These are phyloP conservation scores for Mrakia blollopis DNA, from an alignment of 768 basidiomycete genomes.

Conservation along the genomic window DNA sequence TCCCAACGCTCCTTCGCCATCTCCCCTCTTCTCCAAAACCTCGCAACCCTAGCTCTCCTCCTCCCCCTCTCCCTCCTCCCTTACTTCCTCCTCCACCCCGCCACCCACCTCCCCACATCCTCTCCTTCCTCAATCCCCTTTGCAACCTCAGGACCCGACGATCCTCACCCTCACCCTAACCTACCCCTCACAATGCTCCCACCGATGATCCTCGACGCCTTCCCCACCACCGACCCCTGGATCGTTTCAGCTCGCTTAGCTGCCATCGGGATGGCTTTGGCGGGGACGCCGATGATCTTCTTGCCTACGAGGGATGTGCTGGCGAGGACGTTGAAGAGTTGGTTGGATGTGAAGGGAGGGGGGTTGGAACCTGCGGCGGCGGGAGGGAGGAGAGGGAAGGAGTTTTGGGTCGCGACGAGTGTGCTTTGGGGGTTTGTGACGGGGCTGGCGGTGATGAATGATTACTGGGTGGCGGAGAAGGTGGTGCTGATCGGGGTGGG, in stretches of 20 bases:
- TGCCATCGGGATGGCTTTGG: conserved; percentile 10
- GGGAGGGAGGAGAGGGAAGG: conserved; percentile 18
- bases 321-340: not conserved
- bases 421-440: conserved; percentile 8
- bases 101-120: not conserved
- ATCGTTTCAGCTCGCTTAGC: conserved; percentile 11
- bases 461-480: conserved; percentile 17
- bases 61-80: conserved; percentile 29
- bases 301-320: conserved; percentile 20
- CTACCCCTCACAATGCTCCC: not conserved
- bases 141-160: no score
- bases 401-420: conserved; percentile 23
- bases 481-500: conserved; percentile 19
- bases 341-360: conserved; percentile 15
- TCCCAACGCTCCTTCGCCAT: conserved; percentile 28
- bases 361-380: conserved; percentile 8
- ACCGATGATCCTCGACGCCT: conserved; percentile 25
- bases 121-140: no score
- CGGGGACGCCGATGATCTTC: conserved; percentile 21
- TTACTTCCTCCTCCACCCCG: conserved; percentile 21
- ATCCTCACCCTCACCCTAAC: no score
- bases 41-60: conserved; percentile 14
- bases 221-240: conserved; percentile 22
- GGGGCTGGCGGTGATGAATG: not conserved
- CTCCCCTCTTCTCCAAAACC: conserved; percentile 22